These are phyloP conservation scores for Xylaria sp. DNA, from an alignment of 2,329 filamentous ascomycete genomes.

Conservation along the genomic window DNA sequence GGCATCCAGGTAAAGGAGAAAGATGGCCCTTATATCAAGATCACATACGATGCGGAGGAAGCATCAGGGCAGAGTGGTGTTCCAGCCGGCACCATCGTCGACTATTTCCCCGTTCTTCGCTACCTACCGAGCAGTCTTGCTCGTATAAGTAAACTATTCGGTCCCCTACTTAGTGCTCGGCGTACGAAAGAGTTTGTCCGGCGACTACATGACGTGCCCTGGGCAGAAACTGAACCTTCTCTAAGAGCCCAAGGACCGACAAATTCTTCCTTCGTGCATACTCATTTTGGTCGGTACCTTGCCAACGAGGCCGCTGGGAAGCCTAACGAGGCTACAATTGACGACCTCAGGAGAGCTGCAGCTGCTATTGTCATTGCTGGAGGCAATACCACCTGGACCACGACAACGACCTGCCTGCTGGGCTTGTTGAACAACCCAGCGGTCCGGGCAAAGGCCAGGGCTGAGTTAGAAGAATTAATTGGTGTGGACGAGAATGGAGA, in stretches of 20 bases:
- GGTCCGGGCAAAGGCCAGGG: conserved; percentile 43
- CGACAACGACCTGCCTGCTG: conserved; percentile 45
- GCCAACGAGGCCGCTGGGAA: conserved; percentile 14
- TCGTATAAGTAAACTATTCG: conserved; percentile 16
- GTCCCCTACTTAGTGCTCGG: conserved; percentile 18
- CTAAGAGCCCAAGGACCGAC: conserved; percentile 9
- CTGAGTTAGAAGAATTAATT: conserved; percentile 46
- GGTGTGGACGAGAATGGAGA: conserved; percentile 34
- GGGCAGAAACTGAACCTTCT: conserved; percentile 19
- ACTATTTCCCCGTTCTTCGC: conserved; percentile 23
- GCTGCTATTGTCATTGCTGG: conserved; percentile 31
- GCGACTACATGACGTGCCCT: conserved; percentile 22
- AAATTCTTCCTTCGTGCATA: conserved; percentile 23
- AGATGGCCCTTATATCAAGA: conserved; percentile 24
- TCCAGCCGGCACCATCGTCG: conserved; percentile 21
- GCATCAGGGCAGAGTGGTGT: conserved; percentile 26
- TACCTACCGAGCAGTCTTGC: conserved; percentile 9
- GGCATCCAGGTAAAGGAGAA: conserved; percentile 24
- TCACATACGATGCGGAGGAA: conserved; percentile 23
- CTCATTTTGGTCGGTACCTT: conserved; percentile 21
- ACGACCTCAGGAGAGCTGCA: conserved; percentile 24
- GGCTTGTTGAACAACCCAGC: conserved; percentile 49
- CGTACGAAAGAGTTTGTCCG: conserved; percentile 14
- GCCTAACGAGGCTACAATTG: conserved; percentile 23
- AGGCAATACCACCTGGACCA: conserved; percentile 43